These are phyloP conservation scores for Tuber calosporum DNA, from an alignment of 495 filamentous ascomycete genomes.

Conservation along the genomic window DNA sequence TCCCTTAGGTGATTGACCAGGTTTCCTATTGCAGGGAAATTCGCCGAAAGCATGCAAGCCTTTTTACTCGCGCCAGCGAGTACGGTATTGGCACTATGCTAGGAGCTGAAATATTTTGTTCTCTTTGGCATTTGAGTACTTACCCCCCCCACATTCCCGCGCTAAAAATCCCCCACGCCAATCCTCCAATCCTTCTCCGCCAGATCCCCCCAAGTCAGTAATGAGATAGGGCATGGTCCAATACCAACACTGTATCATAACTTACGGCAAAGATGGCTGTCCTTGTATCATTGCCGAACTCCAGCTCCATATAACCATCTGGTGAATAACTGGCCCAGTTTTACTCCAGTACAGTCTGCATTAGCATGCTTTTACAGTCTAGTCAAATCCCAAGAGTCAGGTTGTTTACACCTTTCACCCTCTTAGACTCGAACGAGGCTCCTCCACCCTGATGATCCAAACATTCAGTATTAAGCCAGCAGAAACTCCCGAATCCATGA, in stretches of 20 bases:
- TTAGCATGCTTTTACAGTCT: not conserved
- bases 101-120: not conserved
- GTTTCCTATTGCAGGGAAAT: not conserved
- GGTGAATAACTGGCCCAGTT: not conserved
- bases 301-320: not conserved
- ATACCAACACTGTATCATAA: not conserved
- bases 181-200: not conserved
- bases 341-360: not conserved
- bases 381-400: not conserved
- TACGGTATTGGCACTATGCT: not conserved
- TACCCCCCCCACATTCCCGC: not conserved
- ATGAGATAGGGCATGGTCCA: not conserved
- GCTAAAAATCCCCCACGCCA: not conserved
- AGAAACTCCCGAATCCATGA: not conserved
- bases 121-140: not conserved
- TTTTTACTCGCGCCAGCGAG: not conserved
- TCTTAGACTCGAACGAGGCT: not conserved
- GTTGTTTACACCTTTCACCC: not conserved
- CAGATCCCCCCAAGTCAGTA: not conserved
- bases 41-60: not conserved
- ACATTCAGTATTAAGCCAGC: not conserved
- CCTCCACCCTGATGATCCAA: not conserved
- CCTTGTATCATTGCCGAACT: not conserved
- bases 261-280: not conserved
- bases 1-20: not conserved